Conservation (phyloP, 805 yeast genomes). For the Candida adriatica region DNA sequence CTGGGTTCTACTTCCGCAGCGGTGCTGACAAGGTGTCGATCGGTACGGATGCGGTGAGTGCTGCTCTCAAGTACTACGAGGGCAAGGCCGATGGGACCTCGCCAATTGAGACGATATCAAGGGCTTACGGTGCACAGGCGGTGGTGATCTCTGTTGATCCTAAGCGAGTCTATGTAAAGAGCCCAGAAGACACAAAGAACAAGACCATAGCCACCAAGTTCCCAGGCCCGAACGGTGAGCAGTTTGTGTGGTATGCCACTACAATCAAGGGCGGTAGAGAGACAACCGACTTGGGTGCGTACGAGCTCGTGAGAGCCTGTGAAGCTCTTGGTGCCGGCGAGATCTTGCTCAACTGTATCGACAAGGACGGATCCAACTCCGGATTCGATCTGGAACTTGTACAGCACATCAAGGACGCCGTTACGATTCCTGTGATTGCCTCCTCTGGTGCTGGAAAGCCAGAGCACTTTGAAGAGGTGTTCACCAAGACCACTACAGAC, state of each 20-base stretch:
- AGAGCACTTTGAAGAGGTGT: slow-evolving; percentile 83
- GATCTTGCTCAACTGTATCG: slow-evolving; percentile 86
- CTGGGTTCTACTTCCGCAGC: slow-evolving; percentile 83
- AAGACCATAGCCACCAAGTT: slow-evolving; percentile 52
- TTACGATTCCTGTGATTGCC: slow-evolving; percentile 89
- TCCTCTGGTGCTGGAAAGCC: slow-evolving; percentile 98
- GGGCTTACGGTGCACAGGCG: slow-evolving; percentile 92
- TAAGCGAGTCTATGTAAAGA: slow-evolving; percentile 68
- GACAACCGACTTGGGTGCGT: slow-evolving; percentile 82
- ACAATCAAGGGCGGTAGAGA: slow-evolving; percentile 97
- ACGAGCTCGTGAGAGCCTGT: slow-evolving; percentile 81
- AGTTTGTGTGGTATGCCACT: slow-evolving; percentile 89
- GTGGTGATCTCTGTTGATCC: slow-evolving; percentile 99
- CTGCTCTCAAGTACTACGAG: slow-evolving; percentile 76
- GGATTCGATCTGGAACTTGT: slow-evolving; percentile 90
- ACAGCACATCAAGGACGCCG: slow-evolving; percentile 67
- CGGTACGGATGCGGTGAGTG: slow-evolving; percentile 94
- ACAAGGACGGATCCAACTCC: slow-evolving; percentile 92
- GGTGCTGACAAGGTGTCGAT: slow-evolving; percentile 98
- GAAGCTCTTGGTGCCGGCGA: slow-evolving; percentile 97
- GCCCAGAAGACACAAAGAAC: slow-evolving; percentile 56
- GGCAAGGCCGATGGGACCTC: slow-evolving; percentile 59
- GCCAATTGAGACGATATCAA: slow-evolving; percentile 90
- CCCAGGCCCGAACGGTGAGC: slow-evolving; percentile 86
- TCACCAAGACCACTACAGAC: slow-evolving; percentile 73